These are phyloP conservation scores for Gastrolobium villosum DNA, from an alignment of 306 rosid species.

Conservation along the genomic window DNA sequence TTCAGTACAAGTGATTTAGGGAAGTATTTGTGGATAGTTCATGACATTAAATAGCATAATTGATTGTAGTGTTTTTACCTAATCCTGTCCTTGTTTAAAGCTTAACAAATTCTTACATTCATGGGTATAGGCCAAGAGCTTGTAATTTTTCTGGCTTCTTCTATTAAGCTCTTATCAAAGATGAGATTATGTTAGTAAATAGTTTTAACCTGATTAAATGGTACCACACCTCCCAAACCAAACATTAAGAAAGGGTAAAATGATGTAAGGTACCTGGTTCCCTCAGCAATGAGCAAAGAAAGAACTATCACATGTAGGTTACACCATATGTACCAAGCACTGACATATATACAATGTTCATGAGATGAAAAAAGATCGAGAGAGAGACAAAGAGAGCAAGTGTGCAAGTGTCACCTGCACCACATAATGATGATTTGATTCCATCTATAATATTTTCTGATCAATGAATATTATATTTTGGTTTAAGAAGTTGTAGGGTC, in stretches of 20 bases:
- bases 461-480: conserved; percentile 7
- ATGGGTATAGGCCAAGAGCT: neutral
- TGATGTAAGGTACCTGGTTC: conserved; percentile 23
- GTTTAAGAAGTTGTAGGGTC: neutral
- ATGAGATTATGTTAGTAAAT: neutral
- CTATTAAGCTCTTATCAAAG: neutral
- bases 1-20: neutral
- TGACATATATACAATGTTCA: conserved; percentile 23
- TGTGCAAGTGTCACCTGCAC: neutral
- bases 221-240: neutral
- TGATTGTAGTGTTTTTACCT: neutral
- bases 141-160: neutral
- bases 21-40: conserved; percentile 10
- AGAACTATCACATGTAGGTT: conserved; percentile 19
- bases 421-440: conserved; percentile 28
- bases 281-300: neutral
- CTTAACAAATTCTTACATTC: neutral
- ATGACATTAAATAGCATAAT: conserved; percentile 13
- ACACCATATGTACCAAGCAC: conserved; percentile 36
- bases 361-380: neutral
- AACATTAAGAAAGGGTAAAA: conserved; percentile 20
- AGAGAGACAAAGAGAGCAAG: neutral
- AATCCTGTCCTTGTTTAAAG: conserved; percentile 9
- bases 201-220: neutral
- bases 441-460: neutral